Percentiles rank a stretch among this genome's conserved stretches.
These are phyloP conservation scores for Melocanna baccifera DNA, from an alignment of 176 grass and related monocot genomes.

Conservation along the genomic window DNA sequence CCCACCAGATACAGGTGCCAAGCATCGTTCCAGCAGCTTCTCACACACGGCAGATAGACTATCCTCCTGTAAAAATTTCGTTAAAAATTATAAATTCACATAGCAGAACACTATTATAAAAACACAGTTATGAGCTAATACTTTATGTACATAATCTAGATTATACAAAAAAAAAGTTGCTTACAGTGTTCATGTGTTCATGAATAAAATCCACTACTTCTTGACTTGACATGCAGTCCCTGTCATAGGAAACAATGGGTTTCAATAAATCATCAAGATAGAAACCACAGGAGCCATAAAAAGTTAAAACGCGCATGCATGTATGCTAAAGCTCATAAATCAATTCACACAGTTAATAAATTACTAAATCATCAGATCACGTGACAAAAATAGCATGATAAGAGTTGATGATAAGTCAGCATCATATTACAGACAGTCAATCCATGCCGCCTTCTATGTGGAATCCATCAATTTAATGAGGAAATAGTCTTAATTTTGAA, in stretches of 20 bases:
- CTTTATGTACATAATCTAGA: neutral
- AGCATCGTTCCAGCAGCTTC: conserved; percentile 66
- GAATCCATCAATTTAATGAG: neutral
- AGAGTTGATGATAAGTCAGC: neutral
- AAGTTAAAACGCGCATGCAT: neutral
- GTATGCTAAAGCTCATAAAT: neutral
- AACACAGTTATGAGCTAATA: neutral
- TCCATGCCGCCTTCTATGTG: neutral
- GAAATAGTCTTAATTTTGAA: neutral
- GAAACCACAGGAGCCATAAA: neutral
- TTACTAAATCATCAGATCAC: neutral
- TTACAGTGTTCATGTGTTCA: conserved; percentile 60
- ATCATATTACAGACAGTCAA: neutral
- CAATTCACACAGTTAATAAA: neutral
- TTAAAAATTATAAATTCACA: neutral
- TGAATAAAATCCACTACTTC: conserved; percentile 82
- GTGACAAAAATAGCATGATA: neutral
- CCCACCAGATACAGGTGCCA: conserved; percentile 61
- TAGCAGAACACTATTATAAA: neutral
- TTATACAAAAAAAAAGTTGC: neutral
- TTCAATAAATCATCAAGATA: conserved; percentile 10
- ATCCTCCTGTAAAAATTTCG: conserved; percentile 46
- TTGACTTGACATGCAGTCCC: conserved; percentile 98
- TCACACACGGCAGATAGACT: conserved; percentile 65
- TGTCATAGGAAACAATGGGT: conserved; percentile 24